A percentile compares a stretch with the other conserved stretches of the same genome.
Conservation (phyloP, 2,329 filamentous ascomycete genomes). For the Sphaceloma murrayae region DNA sequence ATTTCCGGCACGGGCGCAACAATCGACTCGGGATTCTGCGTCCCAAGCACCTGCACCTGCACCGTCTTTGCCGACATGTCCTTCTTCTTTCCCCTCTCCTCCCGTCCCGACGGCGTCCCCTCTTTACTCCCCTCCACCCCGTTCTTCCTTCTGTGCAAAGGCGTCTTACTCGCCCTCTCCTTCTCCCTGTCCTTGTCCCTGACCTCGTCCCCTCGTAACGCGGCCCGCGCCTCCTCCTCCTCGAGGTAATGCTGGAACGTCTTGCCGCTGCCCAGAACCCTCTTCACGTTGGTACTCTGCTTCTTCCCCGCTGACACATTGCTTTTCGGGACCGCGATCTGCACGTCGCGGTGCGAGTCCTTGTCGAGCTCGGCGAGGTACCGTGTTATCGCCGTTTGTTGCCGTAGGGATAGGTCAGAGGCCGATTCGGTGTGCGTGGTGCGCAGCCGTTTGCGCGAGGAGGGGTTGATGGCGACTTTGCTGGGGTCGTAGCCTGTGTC, state of each 20-base stretch:
- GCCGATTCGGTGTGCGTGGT: constrained; percentile 36
- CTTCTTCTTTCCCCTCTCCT: too few relatives aligned
- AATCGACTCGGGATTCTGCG: constrained; percentile 8
- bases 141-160: constrained; percentile 27
- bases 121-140: too few relatives aligned
- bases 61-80: too few relatives aligned
- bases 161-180: constrained; percentile 30
- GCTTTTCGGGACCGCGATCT: constrained; percentile 60
- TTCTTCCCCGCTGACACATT: constrained; percentile 43
- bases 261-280: constrained; percentile 71
- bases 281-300: constrained; percentile 58
- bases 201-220: constrained; percentile 23
- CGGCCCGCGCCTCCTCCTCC: constrained; percentile 58
- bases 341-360: constrained; percentile 49
- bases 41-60: too few relatives aligned
- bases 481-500: constrained; percentile 56
- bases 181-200: constrained; percentile 8
- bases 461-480: constrained; percentile 43
- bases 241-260: constrained; percentile 76
- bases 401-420: constrained; percentile 56
- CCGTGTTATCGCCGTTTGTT: constrained; percentile 70
- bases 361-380: constrained; percentile 74
- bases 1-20: constrained; percentile 22
- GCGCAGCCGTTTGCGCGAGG: constrained; percentile 60
- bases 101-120: too few relatives aligned